A percentile compares a stretch with the other conserved stretches of the same genome.
These are phyloP conservation scores for Clarireedia sp. DNA, from an alignment of 2,329 filamentous ascomycete species.

Conservation along the genomic window DNA sequence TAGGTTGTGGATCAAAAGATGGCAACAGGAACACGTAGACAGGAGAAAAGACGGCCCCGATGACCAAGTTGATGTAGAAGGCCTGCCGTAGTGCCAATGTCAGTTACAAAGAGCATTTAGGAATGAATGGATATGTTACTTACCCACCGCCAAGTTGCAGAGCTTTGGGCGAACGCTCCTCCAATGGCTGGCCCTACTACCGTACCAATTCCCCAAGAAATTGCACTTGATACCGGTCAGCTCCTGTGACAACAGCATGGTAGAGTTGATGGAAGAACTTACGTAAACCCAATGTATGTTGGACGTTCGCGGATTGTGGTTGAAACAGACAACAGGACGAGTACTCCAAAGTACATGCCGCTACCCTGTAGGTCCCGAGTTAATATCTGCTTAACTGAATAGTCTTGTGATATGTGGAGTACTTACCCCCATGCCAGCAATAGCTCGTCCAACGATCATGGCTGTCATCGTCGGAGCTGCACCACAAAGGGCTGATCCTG, in stretches of 20 bases:
- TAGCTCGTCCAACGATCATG: slow-evolving; percentile 41
- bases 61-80: not conserved
- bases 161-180: slow-evolving; percentile 35
- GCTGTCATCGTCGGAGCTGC: slow-evolving; percentile 32
- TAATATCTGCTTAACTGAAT: no score
- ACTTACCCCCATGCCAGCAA: slow-evolving; percentile 34
- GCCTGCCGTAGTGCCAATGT: not conserved
- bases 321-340: slow-evolving; percentile 37
- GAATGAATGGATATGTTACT: no score
- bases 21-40: not conserved
- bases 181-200: not conserved
- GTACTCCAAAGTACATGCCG: slow-evolving; percentile 39
- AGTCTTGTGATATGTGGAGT: no score
- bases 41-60: not conserved
- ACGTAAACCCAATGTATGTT: not conserved
- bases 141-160: slow-evolving; percentile 38
- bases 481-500: slow-evolving; percentile 30
- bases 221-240: not conserved
- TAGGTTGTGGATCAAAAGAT: not conserved
- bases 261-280: not conserved
- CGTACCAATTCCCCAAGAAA: not conserved
- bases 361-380: slow-evolving; percentile 22
- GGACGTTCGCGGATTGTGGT: slow-evolving; percentile 32
- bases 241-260: not conserved
- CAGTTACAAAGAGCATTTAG: no score